These are phyloP conservation scores for Sclerotinia nivalis DNA, from an alignment of 2,329 filamentous ascomycete species.

Conservation along the genomic window DNA sequence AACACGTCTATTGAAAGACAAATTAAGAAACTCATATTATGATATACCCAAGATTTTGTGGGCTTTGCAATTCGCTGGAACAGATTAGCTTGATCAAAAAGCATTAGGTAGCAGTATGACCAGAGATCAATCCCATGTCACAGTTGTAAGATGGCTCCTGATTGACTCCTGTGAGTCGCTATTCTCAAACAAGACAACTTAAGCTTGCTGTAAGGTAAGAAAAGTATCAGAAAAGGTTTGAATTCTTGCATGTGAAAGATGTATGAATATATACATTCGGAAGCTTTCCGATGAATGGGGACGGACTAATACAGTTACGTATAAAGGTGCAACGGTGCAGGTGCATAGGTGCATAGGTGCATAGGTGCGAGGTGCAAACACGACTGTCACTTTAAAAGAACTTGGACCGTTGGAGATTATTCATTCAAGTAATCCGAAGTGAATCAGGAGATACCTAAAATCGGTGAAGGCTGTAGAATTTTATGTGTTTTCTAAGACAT, in stretches of 20 bases:
- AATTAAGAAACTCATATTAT: neutral
- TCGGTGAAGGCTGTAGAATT: slow-evolving; percentile 9
- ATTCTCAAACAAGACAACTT: neutral
- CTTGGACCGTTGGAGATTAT: neutral
- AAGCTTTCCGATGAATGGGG: slow-evolving; percentile 1
- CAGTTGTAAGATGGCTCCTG: neutral
- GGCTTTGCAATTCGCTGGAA: neutral
- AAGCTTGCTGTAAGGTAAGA: neutral
- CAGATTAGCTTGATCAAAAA: neutral
- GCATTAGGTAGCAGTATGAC: neutral
- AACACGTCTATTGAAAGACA: neutral
- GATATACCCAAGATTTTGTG: neutral
- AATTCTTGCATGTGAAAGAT: neutral
- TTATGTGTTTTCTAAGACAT: slow-evolving; percentile 11
- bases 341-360: too few relatives aligned
- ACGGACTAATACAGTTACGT: neutral
- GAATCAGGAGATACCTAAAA: slow-evolving; percentile 11
- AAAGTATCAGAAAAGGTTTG: neutral
- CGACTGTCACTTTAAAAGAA: neutral
- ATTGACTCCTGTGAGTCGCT: neutral
- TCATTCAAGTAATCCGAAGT: neutral
- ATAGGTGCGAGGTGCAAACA: neutral
- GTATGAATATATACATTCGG: neutral
- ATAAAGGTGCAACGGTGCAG: neutral
- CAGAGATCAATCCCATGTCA: neutral